Evolutionary conservation across 2,329 filamentous ascomycete genomes (phyloP).

Genomic region (Bipolaris cookei): DNA sequence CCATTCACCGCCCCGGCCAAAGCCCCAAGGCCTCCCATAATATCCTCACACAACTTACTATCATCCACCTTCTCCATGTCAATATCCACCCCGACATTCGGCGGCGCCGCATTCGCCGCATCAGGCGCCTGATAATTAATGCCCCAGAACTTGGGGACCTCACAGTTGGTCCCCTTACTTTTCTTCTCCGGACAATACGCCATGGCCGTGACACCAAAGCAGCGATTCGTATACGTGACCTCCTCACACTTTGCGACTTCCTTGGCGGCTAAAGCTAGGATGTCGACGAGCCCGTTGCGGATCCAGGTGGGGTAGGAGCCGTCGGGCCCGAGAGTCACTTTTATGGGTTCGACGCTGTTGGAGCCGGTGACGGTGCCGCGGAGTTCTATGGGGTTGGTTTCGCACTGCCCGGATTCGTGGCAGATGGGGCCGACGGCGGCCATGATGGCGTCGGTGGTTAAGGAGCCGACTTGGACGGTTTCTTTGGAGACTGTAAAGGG

Average conservation of each 20-base stretch:
- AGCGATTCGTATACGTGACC: slow-evolving; percentile 4
- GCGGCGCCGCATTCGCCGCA: slow-evolving; percentile 16
- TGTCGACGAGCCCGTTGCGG: slow-evolving; percentile 23
- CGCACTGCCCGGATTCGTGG: slow-evolving; percentile 24
- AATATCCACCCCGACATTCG: slow-evolving; percentile 7
- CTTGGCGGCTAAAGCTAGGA: slow-evolving; percentile 13
- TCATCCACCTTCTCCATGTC: background rate
- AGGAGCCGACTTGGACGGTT: slow-evolving; percentile 17
- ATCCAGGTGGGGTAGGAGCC: slow-evolving; percentile 23
- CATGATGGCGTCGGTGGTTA: slow-evolving; percentile 23
- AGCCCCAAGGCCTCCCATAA: slow-evolving; percentile 8
- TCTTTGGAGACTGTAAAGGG: slow-evolving; percentile 34
- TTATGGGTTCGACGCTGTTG: slow-evolving; percentile 1
- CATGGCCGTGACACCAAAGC: background rate
- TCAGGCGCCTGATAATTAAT: slow-evolving; percentile 22
- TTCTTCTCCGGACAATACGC: background rate
- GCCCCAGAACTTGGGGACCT: slow-evolving; percentile 5
- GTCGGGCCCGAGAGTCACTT: slow-evolving; percentile 18
- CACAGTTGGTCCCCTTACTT: slow-evolving; percentile 3
- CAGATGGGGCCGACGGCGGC: slow-evolving; percentile 14
- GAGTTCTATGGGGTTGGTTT: slow-evolving; percentile 22
- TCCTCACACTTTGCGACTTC: slow-evolving; percentile 17
- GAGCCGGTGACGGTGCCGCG: background rate
- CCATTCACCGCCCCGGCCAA: slow-evolving; percentile 18
- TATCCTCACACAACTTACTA: slow-evolving; percentile 4